Conservation (phyloP, 176 grass and related monocot genomes). For the bread wheat (Triticum aestivum) region DNA sequence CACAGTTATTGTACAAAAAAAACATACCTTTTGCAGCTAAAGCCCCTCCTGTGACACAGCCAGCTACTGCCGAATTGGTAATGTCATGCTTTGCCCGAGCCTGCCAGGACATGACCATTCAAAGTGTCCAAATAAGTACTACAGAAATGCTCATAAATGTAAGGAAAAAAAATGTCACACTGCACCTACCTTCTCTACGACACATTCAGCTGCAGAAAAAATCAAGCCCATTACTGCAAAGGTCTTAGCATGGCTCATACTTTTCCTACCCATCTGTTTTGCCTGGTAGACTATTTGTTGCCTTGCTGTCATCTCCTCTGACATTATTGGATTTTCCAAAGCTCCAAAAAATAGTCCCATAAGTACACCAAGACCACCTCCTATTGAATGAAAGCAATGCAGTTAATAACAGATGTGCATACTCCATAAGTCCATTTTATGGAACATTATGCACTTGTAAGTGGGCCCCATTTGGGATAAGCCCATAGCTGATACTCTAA, state of each 20-base stretch:
- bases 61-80: slow-evolving; percentile 81
- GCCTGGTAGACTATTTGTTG: slow-evolving; percentile 81
- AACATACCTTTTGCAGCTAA: slow-evolving; percentile 74
- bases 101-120: slow-evolving; percentile 38
- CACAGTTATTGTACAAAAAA: slow-evolving; percentile 1
- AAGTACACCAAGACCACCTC: slow-evolving; percentile 80
- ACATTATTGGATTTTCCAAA: slow-evolving; percentile 79
- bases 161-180: not conserved
- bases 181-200: slow-evolving; percentile 69
- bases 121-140: not conserved
- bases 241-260: slow-evolving; percentile 74
- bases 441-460: not conserved
- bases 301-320: slow-evolving; percentile 74
- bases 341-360: slow-evolving; percentile 94
- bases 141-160: not conserved
- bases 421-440: not conserved
- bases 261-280: slow-evolving; percentile 94
- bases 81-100: slow-evolving; percentile 89
- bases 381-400: slow-evolving; percentile 43
- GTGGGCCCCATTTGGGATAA: not conserved
- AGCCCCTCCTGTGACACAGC: slow-evolving; percentile 84
- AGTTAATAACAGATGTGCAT: slow-evolving; percentile 27
- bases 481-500: not conserved
- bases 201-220: slow-evolving; percentile 93
- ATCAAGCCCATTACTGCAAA: slow-evolving; percentile 92